A percentile compares a stretch with the other conserved stretches of the same genome.
These are phyloP conservation scores for Plantago coronopus DNA, from an alignment of 305 asterid species.

Conservation along the genomic window DNA sequence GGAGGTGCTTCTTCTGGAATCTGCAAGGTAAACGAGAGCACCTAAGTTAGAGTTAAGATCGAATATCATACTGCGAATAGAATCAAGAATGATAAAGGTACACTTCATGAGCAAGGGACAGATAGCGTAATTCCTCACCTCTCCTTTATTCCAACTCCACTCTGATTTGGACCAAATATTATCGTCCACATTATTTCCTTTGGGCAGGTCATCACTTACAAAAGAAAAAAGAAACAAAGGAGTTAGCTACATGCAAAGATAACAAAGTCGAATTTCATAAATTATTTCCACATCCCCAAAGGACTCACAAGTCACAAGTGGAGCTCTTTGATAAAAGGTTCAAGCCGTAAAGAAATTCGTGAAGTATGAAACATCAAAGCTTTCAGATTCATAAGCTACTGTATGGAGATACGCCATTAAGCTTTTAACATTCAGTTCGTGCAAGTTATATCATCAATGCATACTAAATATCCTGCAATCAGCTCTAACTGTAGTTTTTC, in stretches of 20 bases:
- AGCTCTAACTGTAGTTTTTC: background rate
- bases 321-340: background rate
- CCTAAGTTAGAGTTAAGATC: slow-evolving; percentile 8
- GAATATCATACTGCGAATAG: slow-evolving; percentile 3
- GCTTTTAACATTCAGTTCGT: background rate
- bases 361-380: too few species aligned
- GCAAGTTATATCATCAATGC: background rate
- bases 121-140: slow-evolving; percentile 39
- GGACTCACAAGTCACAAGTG: background rate
- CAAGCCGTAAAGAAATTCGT: background rate
- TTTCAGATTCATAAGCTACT: background rate
- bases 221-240: slow-evolving; percentile 16
- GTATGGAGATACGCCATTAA: background rate
- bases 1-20: slow-evolving; percentile 97
- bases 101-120: background rate
- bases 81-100: background rate
- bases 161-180: slow-evolving; percentile 58
- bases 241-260: background rate
- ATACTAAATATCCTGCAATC: background rate
- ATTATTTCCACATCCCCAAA: background rate
- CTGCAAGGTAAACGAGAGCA: slow-evolving; percentile 39
- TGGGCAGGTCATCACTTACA: slow-evolving; percentile 41
- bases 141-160: slow-evolving; percentile 87
- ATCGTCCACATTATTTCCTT: slow-evolving; percentile 36
- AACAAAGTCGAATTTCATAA: background rate